phyloP scores from a whole-genome alignment of 164 flowering plant genomes.

The Vitis amurensis region DNA sequence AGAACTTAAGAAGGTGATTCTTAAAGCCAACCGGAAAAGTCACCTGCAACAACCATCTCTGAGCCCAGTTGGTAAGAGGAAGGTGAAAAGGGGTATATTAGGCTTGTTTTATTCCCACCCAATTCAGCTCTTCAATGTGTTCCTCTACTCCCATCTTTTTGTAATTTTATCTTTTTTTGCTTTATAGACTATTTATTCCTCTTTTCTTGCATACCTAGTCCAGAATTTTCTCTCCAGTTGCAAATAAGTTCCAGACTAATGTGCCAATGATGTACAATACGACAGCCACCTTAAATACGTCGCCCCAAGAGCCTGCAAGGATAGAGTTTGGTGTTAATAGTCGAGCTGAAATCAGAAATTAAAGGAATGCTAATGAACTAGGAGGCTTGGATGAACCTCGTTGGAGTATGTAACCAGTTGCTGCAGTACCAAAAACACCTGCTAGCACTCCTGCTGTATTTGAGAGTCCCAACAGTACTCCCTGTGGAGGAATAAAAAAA shows the following conservation, averaged over 20 bases:
- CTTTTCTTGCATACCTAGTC: slow-evolving; percentile 41
- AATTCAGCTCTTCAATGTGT: not conserved
- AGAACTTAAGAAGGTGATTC: not conserved
- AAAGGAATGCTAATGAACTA: not conserved
- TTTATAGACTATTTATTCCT: not conserved
- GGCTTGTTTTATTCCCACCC: too few relatives aligned
- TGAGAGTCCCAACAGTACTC: slow-evolving; percentile 85
- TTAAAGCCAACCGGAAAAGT: not conserved
- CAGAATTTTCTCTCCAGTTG: slow-evolving; percentile 93
- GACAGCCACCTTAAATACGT: slow-evolving; percentile 93
- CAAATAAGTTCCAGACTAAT: slow-evolving; percentile 86
- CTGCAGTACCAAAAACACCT: slow-evolving; percentile 96
- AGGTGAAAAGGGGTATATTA: too few relatives aligned
- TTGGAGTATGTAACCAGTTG: slow-evolving; percentile 95
- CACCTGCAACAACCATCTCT: too few relatives aligned
- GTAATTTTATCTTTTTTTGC: not conserved
- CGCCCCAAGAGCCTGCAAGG: slow-evolving; percentile 90
- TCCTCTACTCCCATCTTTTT: not conserved
- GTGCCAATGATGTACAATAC: slow-evolving; percentile 85
- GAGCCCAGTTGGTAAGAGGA: too few relatives aligned
- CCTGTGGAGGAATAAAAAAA: slow-evolving; percentile 41
- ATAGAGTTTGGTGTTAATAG: slow-evolving; percentile 3
- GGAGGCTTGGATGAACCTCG: slow-evolving; percentile 43
- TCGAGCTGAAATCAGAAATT: not conserved
- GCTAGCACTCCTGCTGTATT: slow-evolving; percentile 99